Conservation (phyloP, 164 flowering plant species). For the Magnolia changhungtana region DNA sequence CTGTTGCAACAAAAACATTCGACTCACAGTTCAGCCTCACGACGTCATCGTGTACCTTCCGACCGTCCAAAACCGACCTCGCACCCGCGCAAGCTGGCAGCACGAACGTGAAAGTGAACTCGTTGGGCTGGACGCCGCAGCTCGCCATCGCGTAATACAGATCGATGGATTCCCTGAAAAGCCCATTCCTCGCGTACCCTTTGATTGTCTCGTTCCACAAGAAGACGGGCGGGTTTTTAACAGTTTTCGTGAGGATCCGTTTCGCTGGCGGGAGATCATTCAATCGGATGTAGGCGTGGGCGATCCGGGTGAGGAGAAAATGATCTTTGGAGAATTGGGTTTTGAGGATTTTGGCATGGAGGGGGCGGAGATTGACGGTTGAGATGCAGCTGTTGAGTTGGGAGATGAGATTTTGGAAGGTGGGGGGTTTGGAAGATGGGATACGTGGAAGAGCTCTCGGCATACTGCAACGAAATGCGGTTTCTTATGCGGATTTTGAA, state of each 20-base stretch:
- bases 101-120: constrained; percentile 19
- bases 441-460: neutral
- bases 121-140: constrained; percentile 11
- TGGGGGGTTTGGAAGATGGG: neutral
- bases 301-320: constrained; percentile 19
- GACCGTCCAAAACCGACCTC: constrained; percentile 10
- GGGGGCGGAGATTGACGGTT: neutral
- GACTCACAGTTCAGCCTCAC: constrained; percentile 1
- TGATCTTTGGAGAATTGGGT: constrained; percentile 13
- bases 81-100: constrained; percentile 17
- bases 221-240: constrained; percentile 14
- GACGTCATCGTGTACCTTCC: constrained; percentile 6
- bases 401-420: neutral
- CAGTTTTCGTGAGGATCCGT: constrained; percentile 10
- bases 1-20: constrained; percentile 19
- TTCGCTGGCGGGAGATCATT: neutral
- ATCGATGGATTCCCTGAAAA: constrained; percentile 8
- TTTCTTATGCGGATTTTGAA: neutral
- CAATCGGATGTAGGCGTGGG: constrained; percentile 8
- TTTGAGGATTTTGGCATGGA: constrained; percentile 17
- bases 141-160: constrained; percentile 2
- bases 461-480: neutral
- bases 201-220: constrained; percentile 23
- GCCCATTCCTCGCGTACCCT: constrained; percentile 10
- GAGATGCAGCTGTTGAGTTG: constrained; percentile 9